phyloP scores from a whole-genome alignment of 2,329 filamentous ascomycete species.

The Trichoderma simmonsii region DNA sequence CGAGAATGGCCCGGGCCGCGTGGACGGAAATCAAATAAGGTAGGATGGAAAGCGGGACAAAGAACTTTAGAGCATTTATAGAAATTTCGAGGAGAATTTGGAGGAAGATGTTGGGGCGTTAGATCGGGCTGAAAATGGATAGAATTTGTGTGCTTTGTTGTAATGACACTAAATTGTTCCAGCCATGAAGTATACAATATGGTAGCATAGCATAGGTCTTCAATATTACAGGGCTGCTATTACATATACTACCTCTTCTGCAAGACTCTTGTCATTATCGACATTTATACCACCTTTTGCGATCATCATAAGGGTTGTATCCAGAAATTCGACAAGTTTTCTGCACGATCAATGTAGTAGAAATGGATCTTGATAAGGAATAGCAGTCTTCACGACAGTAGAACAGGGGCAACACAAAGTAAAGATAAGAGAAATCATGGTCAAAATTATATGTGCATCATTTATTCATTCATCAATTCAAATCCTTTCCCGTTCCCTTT shows the following conservation, averaged over 20 bases:
- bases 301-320: neutral
- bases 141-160: neutral
- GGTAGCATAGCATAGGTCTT: neutral
- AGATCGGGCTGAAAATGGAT: neutral
- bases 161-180: neutral
- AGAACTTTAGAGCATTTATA: neutral
- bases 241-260: neutral
- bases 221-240: neutral
- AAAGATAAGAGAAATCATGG: neutral
- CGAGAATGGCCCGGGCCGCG: conserved; percentile 46
- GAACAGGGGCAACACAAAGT: neutral
- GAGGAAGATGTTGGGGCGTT: neutral
- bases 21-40: conserved; percentile 44
- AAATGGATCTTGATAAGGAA: neutral
- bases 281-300: neutral
- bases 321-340: neutral
- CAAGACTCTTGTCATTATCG: neutral
- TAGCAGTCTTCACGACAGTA: neutral
- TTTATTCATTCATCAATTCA: neutral
- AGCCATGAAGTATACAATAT: neutral
- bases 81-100: neutral
- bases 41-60: neutral
- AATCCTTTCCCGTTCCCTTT: neutral
- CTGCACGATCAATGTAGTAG: neutral
- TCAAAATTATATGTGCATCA: neutral